Evolutionary conservation across 176 grass and related monocot species (phyloP), one percentile per base, ranked within the genome.

Genomic region (Saccharum spontaneum): DNA sequence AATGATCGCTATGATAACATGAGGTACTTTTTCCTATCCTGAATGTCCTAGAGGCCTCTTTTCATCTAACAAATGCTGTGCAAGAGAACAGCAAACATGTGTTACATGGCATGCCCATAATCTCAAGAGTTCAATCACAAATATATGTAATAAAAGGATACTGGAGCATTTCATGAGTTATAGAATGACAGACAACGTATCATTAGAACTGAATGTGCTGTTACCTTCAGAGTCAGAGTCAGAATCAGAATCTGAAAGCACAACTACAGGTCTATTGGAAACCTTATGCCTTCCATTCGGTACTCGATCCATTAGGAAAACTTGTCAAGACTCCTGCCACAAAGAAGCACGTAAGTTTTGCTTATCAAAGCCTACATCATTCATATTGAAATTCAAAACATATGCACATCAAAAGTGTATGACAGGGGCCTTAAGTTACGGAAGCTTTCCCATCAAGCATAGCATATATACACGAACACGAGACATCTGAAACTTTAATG

Each of bases 141-240:
- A 68, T 41, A 74, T 24, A 69, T 17, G 15, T 37, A 76, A 22
- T 76, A 54, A 50, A 80, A 52, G 39, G 48, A 50, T 61, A 55
- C 33, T 82, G 17, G 20, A 9, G 37, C 13, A 14, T 78, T 67
- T 55, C n/a, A 43, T 10, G 10, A 55, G 13, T 82, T n/a, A 48
- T n/a, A 49, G 15, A 64, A 60, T 45, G 36, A 18, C 13, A 81
- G 28, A 75, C 52, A 72, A 26, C 44, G 36, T 40, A 78, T 63
- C 28, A 73, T 68, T 49, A 48, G 80, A 76, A 50, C 15, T 11
- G 48, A 74, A 77, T 67, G 16, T 28, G 54, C 5, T 24, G 33
- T 76, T 89, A 97, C 95, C 93, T 92, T 98, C 93, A 85, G 85
- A 86, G 33, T 93, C 92, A 44, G 85, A 86, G 33, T 91, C 87